Percentiles rank a stretch among this genome's conserved stretches.
Evolutionary conservation across 805 yeast species (phyloP).

Genomic region (Spathaspora arborariae): DNA sequence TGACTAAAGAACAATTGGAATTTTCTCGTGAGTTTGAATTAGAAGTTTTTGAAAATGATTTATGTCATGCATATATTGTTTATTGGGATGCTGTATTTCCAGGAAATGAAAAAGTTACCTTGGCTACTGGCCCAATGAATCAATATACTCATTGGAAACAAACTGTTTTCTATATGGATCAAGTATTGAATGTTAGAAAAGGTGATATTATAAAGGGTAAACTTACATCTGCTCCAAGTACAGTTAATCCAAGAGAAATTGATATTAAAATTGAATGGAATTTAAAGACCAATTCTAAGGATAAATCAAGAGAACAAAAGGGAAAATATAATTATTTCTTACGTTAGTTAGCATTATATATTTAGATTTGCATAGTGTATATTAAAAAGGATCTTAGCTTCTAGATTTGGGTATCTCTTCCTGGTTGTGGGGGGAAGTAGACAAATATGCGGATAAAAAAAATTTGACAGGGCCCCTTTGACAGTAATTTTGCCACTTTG

Average conservation of each 20-base stretch:
- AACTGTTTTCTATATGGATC: conserved; percentile 85
- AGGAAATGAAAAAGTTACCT: conserved; percentile 58
- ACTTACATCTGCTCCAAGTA: conserved; percentile 74
- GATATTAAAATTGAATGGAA: conserved; percentile 73
- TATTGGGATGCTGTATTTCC: conserved; percentile 97
- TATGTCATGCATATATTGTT: conserved; percentile 82
- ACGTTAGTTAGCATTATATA: conserved; percentile 47
- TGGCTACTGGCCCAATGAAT: conserved; percentile 93
- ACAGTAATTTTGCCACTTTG: too few relatives aligned
- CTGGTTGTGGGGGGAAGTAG: too few relatives aligned
- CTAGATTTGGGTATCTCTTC: too few relatives aligned
- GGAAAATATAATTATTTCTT: conserved; percentile 68
- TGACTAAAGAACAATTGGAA: conserved; percentile 74
- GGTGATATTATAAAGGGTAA: conserved; percentile 76
- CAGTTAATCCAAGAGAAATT: conserved; percentile 78
- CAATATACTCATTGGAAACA: conserved; percentile 99
- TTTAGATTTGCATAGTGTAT: not conserved
- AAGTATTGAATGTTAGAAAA: conserved; percentile 68
- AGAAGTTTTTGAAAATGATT: conserved; percentile 72
- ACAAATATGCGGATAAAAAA: too few relatives aligned
- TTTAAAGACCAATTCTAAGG: conserved; percentile 40
- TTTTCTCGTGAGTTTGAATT: conserved; percentile 69
- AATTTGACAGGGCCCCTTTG: too few relatives aligned
- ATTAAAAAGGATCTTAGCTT: not conserved
- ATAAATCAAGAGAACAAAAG: conserved; percentile 47